Evolutionary conservation across 2,329 filamentous ascomycete species (phyloP).

Genomic region (Leptoxyphium fumago): DNA sequence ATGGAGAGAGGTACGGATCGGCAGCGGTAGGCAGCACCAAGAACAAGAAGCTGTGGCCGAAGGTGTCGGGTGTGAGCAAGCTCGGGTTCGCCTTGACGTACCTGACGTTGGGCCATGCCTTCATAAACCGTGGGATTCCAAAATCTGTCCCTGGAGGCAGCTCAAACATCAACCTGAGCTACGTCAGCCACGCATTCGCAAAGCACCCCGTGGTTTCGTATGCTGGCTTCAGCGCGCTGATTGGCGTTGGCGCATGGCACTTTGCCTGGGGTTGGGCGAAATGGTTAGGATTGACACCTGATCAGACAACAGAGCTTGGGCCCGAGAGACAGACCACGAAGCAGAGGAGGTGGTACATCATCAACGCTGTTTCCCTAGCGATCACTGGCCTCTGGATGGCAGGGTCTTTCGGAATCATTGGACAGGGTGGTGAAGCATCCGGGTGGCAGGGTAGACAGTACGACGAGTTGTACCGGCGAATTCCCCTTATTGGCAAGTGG

Average conservation of each 20-base stretch:
- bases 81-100: conserved; percentile 58
- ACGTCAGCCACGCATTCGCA: conserved; percentile 73
- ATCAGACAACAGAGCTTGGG: conserved; percentile 35
- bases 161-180: conserved; percentile 71
- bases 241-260: conserved; percentile 57
- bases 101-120: conserved; percentile 55
- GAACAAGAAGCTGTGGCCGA: conserved; percentile 45
- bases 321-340: conserved; percentile 36
- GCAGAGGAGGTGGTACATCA: conserved; percentile 52
- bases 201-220: conserved; percentile 53
- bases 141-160: conserved; percentile 66
- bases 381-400: conserved; percentile 61
- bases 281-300: conserved; percentile 56
- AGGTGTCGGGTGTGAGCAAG: conserved; percentile 51
- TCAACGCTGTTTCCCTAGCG: conserved; percentile 50
- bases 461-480: conserved; percentile 53
- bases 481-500: conserved; percentile 43
- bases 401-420: conserved; percentile 66
- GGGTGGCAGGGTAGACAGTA: conserved; percentile 75
- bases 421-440: conserved; percentile 49
- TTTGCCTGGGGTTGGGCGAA: conserved; percentile 74
- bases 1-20: conserved; percentile 60
- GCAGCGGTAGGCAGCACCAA: conserved; percentile 40
- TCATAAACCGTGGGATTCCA: conserved; percentile 63
- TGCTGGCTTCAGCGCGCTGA: conserved; percentile 51